Percentiles rank a stretch among this genome's conserved stretches.
Conservation (phyloP, 352 stramenopile species). For the Phytopythium ostracodes region DNA sequence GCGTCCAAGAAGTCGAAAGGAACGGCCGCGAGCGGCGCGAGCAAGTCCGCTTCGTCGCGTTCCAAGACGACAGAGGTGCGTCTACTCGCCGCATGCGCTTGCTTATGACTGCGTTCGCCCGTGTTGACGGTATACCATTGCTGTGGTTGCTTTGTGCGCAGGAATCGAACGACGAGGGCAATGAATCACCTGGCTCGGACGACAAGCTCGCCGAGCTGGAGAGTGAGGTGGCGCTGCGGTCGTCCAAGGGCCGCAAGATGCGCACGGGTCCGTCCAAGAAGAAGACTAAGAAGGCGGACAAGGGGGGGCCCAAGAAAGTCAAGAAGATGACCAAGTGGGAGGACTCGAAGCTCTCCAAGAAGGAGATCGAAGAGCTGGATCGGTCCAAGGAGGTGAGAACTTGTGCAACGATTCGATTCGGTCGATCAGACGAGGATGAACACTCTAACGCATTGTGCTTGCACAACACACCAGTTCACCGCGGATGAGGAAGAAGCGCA, state of each 20-base stretch:
- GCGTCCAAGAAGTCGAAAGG: slow-evolving; percentile 62
- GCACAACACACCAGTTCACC: slow-evolving; percentile 33
- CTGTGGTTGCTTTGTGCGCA: slow-evolving; percentile 4
- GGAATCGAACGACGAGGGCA: slow-evolving; percentile 64
- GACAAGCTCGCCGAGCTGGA: slow-evolving; percentile 58
- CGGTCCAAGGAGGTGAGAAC: slow-evolving; percentile 55
- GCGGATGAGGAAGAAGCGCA: slow-evolving; percentile 68
- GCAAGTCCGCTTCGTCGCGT: slow-evolving; percentile 41
- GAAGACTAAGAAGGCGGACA: slow-evolving; percentile 48
- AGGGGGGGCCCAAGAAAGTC: slow-evolving; percentile 54
- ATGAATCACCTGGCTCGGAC: slow-evolving; percentile 40
- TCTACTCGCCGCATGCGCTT: background rate
- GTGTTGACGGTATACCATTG: background rate
- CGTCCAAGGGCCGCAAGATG: slow-evolving; percentile 46
- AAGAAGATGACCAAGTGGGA: slow-evolving; percentile 88
- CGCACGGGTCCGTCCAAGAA: slow-evolving; percentile 62
- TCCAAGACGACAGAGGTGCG: slow-evolving; percentile 24
- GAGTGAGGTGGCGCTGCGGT: slow-evolving; percentile 37
- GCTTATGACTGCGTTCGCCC: background rate
- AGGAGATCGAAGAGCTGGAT: slow-evolving; percentile 74
- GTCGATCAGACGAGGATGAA: background rate
- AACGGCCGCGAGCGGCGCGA: slow-evolving; percentile 34
- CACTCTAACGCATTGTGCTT: slow-evolving; percentile 5
- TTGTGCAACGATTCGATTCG: background rate
- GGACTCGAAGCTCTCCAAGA: slow-evolving; percentile 80